Conservation (phyloP, 2,329 filamentous ascomycete genomes). For the Microascus cirrosus region DNA sequence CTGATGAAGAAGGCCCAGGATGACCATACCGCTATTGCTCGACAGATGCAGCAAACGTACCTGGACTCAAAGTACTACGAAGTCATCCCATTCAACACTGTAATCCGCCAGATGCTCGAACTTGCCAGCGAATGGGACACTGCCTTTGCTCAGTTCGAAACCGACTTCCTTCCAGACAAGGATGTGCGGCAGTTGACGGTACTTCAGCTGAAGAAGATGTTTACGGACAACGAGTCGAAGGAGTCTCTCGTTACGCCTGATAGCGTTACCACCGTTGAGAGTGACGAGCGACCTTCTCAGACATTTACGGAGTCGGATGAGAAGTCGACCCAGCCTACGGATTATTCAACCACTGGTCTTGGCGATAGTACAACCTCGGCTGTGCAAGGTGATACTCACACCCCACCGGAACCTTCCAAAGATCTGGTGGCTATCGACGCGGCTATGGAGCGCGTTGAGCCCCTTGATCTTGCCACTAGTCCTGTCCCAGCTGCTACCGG, state of each 20-base stretch:
- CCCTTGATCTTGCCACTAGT: slow-evolving; percentile 32
- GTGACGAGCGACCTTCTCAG: slow-evolving; percentile 34
- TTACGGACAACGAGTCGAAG: slow-evolving; percentile 78
- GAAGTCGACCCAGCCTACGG: slow-evolving; percentile 31
- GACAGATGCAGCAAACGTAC: slow-evolving; percentile 79
- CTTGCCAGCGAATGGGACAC: slow-evolving; percentile 91
- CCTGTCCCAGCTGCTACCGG: not conserved
- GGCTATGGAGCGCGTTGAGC: slow-evolving; percentile 34
- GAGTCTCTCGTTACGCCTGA: slow-evolving; percentile 63
- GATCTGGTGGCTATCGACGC: slow-evolving; percentile 17
- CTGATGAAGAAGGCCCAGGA: slow-evolving; percentile 72
- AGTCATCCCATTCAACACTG: slow-evolving; percentile 83
- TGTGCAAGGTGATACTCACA: slow-evolving; percentile 8
- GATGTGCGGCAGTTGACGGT: slow-evolving; percentile 89
- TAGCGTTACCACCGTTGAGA: slow-evolving; percentile 38
- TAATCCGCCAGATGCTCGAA: slow-evolving; percentile 82
- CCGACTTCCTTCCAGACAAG: slow-evolving; percentile 90
- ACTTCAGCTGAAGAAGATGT: slow-evolving; percentile 88
- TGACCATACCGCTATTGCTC: slow-evolving; percentile 63
- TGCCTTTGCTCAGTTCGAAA: slow-evolving; percentile 81
- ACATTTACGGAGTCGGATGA: slow-evolving; percentile 34
- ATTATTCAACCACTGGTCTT: slow-evolving; percentile 21
- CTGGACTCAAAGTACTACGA: slow-evolving; percentile 94
- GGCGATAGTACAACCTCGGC: slow-evolving; percentile 18
- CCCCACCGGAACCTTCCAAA: slow-evolving; percentile 18